A percentile compares a stretch with the other conserved stretches of the same genome.
Conservation (phyloP, 1,139 yeast genomes). For the Geotrichum aggregatum region DNA sequence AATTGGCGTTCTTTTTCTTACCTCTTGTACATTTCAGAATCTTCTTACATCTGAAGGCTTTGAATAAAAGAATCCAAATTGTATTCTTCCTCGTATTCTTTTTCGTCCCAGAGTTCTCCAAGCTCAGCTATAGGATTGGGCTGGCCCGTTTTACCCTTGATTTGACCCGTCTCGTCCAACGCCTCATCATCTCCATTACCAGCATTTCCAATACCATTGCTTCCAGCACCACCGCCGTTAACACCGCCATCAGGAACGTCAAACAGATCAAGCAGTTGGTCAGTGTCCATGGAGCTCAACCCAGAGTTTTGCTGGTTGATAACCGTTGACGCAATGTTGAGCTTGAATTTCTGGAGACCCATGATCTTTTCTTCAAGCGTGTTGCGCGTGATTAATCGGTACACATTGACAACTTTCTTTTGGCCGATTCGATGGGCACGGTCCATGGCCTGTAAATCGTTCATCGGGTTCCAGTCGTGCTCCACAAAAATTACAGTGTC, state of each 20-base stretch:
- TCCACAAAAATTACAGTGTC: constrained; percentile 98
- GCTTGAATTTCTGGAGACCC: constrained; percentile 96
- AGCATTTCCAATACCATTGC: constrained; percentile 30
- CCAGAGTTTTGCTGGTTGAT: constrained; percentile 97
- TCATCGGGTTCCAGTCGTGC: constrained; percentile 99
- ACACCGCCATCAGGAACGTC: constrained; percentile 61
- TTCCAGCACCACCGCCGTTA: constrained; percentile 40
- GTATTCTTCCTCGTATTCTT: constrained; percentile 94
- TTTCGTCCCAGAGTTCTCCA: constrained; percentile 95
- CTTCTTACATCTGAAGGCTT: constrained; percentile 48
- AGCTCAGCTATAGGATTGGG: constrained; percentile 69
- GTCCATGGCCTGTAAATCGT: constrained; percentile 98
- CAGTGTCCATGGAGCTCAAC: constrained; percentile 91
- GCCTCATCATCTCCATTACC: constrained; percentile 39
- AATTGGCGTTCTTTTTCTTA: constrained; percentile 15
- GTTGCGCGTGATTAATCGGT: constrained; percentile 83
- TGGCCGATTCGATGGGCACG: constrained; percentile 98
- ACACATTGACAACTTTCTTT: constrained; percentile 93
- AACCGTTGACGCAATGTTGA: constrained; percentile 94
- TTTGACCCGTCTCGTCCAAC: constrained; percentile 53
- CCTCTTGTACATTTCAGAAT: neutral
- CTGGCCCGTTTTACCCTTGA: constrained; percentile 55
- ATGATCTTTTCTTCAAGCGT: constrained; percentile 95
- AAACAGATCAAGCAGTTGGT: constrained; percentile 85
- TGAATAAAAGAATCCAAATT: constrained; percentile 89